Percentiles rank a stretch among this genome's conserved stretches.
Evolutionary conservation across 2,329 filamentous ascomycete species (phyloP).

Genomic region (Zymoseptoria brevis): DNA sequence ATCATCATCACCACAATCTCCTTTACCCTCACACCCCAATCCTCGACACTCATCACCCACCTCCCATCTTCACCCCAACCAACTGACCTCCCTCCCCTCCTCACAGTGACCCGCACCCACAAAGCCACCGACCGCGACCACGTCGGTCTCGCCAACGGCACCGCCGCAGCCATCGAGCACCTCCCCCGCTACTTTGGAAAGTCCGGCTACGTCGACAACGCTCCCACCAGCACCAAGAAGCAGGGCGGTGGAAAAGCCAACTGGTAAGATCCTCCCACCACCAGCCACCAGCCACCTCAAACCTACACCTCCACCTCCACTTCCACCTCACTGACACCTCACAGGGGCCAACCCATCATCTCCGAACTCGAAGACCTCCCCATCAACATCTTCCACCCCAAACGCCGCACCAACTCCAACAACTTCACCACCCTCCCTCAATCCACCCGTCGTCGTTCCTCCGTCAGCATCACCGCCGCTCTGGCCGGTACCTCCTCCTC

Average conservation of each 20-base stretch:
- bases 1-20: not conserved
- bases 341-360: constrained; percentile 73
- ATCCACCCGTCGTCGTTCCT: not conserved
- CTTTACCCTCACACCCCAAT: not conserved
- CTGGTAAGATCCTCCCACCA: constrained; percentile 56
- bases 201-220: constrained; percentile 66
- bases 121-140: constrained; percentile 94
- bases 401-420: constrained; percentile 85
- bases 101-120: constrained; percentile 88
- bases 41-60: too few species aligned
- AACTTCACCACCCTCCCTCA: not conserved
- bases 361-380: constrained; percentile 70
- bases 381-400: constrained; percentile 76
- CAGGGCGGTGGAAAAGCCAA: constrained; percentile 87
- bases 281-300: too few species aligned
- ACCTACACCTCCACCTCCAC: constrained; percentile 4
- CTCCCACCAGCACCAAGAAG: constrained; percentile 95
- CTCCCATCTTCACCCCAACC: constrained; percentile 6
- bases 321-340: not conserved
- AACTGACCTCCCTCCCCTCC: too few species aligned
- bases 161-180: constrained; percentile 59
- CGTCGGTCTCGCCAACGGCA: constrained; percentile 67
- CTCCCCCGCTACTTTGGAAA: constrained; percentile 92
- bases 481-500: constrained; percentile 22
- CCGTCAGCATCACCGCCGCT: not conserved